phyloP scores from a whole-genome alignment of 805 yeast species.

The Saturnispora besseyi region DNA sequence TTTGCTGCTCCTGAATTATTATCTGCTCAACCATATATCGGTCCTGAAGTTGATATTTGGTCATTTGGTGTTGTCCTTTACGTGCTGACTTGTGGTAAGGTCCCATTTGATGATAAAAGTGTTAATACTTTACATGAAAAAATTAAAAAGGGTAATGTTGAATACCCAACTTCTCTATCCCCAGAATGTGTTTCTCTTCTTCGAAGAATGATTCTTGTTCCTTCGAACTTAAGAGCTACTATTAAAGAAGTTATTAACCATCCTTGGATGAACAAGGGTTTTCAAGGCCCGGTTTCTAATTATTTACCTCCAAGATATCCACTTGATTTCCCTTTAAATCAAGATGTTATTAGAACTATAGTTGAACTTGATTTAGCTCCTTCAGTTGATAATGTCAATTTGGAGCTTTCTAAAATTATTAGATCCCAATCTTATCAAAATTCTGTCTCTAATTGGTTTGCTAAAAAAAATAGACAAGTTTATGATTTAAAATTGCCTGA shows the following conservation, averaged over 20 bases:
- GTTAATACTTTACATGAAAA: conserved; percentile 89
- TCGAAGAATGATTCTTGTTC: conserved; percentile 85
- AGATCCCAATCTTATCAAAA: conserved; percentile 56
- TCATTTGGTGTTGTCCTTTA: conserved; percentile 94
- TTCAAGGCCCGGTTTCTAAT: conserved; percentile 59
- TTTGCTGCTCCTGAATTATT: conserved; percentile 98
- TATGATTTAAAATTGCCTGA: conserved; percentile 38
- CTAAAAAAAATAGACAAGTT: conserved; percentile 23
- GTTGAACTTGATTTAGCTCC: conserved; percentile 67
- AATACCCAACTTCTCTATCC: conserved; percentile 77
- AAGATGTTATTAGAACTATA: conserved; percentile 62
- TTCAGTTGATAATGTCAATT: conserved; percentile 45
- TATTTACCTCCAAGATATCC: conserved; percentile 77
- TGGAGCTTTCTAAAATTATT: conserved; percentile 49
- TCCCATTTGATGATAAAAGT: conserved; percentile 94
- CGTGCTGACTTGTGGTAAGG: conserved; percentile 94
- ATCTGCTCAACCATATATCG: conserved; percentile 84
- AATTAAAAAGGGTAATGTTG: conserved; percentile 86
- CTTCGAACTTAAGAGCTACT: conserved; percentile 72
- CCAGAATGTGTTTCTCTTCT: conserved; percentile 72
- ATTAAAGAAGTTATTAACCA: conserved; percentile 73
- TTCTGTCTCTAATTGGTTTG: conserved; percentile 57
- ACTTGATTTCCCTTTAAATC: conserved; percentile 57
- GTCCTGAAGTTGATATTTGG: conserved; percentile 98
- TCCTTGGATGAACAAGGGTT: conserved; percentile 93